These are phyloP conservation scores for Laguncularia racemosa DNA, from an alignment of 345 rosid genomes.

Conservation along the genomic window DNA sequence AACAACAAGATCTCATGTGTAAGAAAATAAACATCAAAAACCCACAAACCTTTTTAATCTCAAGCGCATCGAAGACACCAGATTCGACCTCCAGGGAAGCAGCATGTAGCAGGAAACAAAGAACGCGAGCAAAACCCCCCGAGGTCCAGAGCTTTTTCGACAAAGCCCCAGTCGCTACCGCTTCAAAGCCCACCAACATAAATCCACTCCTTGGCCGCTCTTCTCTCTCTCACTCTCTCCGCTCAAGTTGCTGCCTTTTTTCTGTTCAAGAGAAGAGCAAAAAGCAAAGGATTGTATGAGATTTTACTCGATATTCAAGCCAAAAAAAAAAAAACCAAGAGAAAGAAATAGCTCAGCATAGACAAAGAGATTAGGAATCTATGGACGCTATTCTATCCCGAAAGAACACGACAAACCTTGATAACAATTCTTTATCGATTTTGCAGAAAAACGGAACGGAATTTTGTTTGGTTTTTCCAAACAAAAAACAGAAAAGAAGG, in stretches of 20 bases:
- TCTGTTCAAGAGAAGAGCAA: conserved; percentile 10
- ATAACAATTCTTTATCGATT: conserved; percentile 2
- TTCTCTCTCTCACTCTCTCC: conserved; percentile 11
- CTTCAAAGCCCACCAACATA: conserved; percentile 83
- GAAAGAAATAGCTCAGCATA: neutral
- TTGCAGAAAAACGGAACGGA: conserved; percentile 8
- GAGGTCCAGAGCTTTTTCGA: conserved; percentile 39
- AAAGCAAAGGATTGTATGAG: conserved; percentile 10
- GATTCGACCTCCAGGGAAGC: conserved; percentile 51
- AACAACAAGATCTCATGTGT: neutral
- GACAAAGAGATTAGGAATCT: conserved; percentile 45
- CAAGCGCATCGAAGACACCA: conserved; percentile 76
- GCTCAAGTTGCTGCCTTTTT: neutral
- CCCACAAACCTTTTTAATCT: conserved; percentile 46
- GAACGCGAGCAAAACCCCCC: conserved; percentile 6
- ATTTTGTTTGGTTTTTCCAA: neutral
- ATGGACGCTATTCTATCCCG: conserved; percentile 43
- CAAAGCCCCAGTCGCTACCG: conserved; percentile 69
- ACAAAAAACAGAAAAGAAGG: neutral
- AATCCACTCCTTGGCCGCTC: conserved; percentile 34
- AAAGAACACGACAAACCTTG: conserved; percentile 25
- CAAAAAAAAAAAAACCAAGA: neutral
- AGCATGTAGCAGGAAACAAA: conserved; percentile 24
- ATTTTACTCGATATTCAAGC: conserved; percentile 14
- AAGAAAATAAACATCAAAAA: neutral